Evolutionary conservation across 1,284 basidiomycete species (phyloP).

Genomic region (Schizophyllum amplum): DNA sequence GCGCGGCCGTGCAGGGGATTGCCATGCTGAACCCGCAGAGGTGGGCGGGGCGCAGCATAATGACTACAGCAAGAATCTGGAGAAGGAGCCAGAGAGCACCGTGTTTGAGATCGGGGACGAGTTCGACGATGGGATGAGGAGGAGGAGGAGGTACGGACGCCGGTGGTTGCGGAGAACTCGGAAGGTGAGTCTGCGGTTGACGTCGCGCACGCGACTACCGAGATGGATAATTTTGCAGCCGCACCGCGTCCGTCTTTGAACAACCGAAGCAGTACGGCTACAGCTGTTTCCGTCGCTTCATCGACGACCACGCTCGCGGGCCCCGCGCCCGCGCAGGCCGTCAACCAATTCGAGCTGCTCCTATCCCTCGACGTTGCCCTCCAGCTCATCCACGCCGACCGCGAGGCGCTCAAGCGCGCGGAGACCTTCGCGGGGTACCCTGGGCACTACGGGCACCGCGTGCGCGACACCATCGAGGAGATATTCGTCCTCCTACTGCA

Average conservation of each 20-base stretch:
- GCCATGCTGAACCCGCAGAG: slow-evolving; percentile 82
- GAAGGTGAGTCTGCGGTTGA: background rate
- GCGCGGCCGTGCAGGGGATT: slow-evolving; percentile 76
- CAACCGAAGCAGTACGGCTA: background rate
- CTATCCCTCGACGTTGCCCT: slow-evolving; percentile 89
- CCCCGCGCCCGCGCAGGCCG: slow-evolving; percentile 11
- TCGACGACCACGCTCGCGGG: background rate
- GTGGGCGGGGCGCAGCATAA: slow-evolving; percentile 41
- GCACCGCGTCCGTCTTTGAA: background rate
- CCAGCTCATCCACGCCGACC: slow-evolving; percentile 87
- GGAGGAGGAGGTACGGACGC: slow-evolving; percentile 20
- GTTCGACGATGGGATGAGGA: slow-evolving; percentile 34
- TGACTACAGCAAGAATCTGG: slow-evolving; percentile 34
- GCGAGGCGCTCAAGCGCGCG: slow-evolving; percentile 85
- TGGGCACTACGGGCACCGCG: slow-evolving; percentile 72
- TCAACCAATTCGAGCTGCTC: slow-evolving; percentile 74
- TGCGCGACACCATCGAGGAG: slow-evolving; percentile 88
- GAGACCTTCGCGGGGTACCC: slow-evolving; percentile 88
- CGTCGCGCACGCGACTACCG: background rate
- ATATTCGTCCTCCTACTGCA: slow-evolving; percentile 82
- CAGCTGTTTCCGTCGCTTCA: background rate
- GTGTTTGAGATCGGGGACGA: slow-evolving; percentile 57
- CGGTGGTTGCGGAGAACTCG: background rate
- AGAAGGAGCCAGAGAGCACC: slow-evolving; percentile 32
- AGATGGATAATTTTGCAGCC: background rate